Conservation (phyloP, 768 basidiomycete genomes). For the Mycena vitilis region DNA sequence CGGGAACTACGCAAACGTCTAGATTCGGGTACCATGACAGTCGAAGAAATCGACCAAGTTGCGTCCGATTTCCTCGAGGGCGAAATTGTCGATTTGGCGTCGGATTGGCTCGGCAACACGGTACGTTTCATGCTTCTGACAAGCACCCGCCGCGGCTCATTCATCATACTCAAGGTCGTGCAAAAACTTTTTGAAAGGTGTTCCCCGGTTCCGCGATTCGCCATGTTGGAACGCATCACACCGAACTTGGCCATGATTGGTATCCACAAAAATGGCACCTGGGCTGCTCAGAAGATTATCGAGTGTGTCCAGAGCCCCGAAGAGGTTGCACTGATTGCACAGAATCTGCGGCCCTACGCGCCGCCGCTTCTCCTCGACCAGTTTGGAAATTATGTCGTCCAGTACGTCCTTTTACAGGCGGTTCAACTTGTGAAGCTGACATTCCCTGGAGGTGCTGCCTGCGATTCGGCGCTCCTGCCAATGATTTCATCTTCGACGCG, state of each 20-base stretch:
- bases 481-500: conserved; percentile 97
- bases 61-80: conserved; percentile 92
- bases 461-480: conserved; percentile 88
- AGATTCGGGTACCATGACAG: conserved; percentile 87
- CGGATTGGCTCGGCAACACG: conserved; percentile 99
- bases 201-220: conserved; percentile 78
- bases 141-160: conserved; percentile 15
- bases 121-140: conserved; percentile 51
- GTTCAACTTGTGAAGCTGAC: not conserved
- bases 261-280: conserved; percentile 99
- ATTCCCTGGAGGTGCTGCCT: conserved; percentile 76
- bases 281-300: conserved; percentile 99
- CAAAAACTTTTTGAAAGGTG: conserved; percentile 97
- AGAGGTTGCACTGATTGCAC: conserved; percentile 86
- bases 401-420: conserved; percentile 55
- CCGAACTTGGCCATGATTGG: conserved; percentile 98
- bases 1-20: conserved; percentile 94
- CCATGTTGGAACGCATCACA: conserved; percentile 93
- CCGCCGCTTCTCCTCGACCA: conserved; percentile 95
- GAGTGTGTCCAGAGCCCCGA: conserved; percentile 92
- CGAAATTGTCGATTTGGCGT: conserved; percentile 94
- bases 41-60: conserved; percentile 91
- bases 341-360: conserved; percentile 89
- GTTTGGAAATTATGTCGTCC: conserved; percentile 93
- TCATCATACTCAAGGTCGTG: conserved; percentile 69